phyloP scores from a whole-genome alignment of 2,329 filamentous ascomycete species.

The Phaeosphaeria sp. region DNA sequence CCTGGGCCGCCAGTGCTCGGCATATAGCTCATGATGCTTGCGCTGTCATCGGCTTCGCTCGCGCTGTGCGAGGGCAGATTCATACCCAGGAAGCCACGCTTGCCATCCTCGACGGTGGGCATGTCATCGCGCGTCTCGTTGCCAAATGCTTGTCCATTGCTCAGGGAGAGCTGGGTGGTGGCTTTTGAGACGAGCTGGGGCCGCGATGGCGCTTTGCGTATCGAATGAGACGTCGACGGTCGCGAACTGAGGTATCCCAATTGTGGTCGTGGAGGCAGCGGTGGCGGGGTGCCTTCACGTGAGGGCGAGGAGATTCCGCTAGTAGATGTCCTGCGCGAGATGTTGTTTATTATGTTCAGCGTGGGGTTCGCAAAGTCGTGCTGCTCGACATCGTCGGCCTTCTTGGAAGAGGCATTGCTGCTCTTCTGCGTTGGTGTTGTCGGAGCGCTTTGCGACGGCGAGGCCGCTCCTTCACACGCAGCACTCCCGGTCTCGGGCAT shows the following conservation, averaged over 20 bases:
- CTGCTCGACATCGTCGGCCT: slow-evolving; percentile 29
- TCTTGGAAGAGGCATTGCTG: slow-evolving; percentile 25
- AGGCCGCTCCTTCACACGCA: slow-evolving; percentile 28
- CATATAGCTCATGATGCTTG: slow-evolving; percentile 71
- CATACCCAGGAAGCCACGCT: slow-evolving; percentile 49
- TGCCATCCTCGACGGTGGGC: slow-evolving; percentile 40
- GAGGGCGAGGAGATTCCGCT: slow-evolving; percentile 34
- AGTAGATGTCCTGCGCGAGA: slow-evolving; percentile 33
- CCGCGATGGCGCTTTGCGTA: slow-evolving; percentile 45
- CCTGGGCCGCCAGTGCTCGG: slow-evolving; percentile 68
- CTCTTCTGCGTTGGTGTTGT: slow-evolving; percentile 37
- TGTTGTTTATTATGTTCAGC: slow-evolving; percentile 38
- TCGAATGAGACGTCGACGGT: slow-evolving; percentile 49
- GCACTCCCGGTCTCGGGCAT: slow-evolving; percentile 40
- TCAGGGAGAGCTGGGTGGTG: slow-evolving; percentile 83
- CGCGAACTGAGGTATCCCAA: slow-evolving; percentile 41
- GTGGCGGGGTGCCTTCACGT: slow-evolving; percentile 59
- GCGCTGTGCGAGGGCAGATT: slow-evolving; percentile 51
- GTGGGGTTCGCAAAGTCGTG: slow-evolving; percentile 45
- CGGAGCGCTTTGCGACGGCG: slow-evolving; percentile 18
- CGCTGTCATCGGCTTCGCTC: slow-evolving; percentile 68
- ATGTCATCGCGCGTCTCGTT: slow-evolving; percentile 54
- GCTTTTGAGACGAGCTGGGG: slow-evolving; percentile 66
- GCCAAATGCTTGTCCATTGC: slow-evolving; percentile 77
- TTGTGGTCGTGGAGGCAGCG: slow-evolving; percentile 62